These are phyloP conservation scores for Kurtzmaniella quercitrusa DNA, from an alignment of 1,139 yeast genomes.

Conservation along the genomic window DNA sequence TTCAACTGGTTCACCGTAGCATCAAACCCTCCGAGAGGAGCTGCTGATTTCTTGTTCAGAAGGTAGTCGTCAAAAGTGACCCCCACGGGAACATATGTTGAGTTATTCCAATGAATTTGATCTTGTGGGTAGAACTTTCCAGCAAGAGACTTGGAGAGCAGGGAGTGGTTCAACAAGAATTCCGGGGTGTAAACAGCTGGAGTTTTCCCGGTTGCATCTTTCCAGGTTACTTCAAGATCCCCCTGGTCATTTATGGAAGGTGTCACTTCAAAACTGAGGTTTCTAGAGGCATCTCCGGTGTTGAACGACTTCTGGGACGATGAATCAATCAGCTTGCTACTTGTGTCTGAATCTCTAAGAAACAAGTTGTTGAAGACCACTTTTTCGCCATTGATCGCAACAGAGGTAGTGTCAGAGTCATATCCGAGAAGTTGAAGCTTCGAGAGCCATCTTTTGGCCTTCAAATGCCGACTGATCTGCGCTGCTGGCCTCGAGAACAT, in stretches of 20 bases:
- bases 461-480: not conserved
- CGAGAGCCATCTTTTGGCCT: not conserved
- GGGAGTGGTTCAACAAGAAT: conserved; percentile 45
- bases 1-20: conserved; percentile 46
- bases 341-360: conserved; percentile 60
- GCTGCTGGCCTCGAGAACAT: not conserved
- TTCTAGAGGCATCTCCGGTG: conserved; percentile 44
- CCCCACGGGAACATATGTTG: conserved; percentile 14
- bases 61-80: conserved; percentile 41
- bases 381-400: conserved; percentile 17
- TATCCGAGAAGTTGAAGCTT: not conserved
- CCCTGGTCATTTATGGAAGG: conserved; percentile 21
- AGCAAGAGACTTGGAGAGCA: conserved; percentile 24
- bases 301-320: conserved; percentile 66
- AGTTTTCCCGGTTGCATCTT: conserved; percentile 27
- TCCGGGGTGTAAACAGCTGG: conserved; percentile 13
- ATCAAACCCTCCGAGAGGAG: conserved; percentile 20
- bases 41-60: conserved; percentile 13
- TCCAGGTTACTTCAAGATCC: conserved; percentile 50
- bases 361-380: conserved; percentile 52
- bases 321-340: conserved; percentile 48
- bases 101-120: conserved; percentile 39
- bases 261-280: conserved; percentile 20
- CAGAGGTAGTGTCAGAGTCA: conserved; percentile 18
- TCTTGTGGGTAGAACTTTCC: conserved; percentile 34